Evolutionary conservation across 805 yeast species (phyloP).

Genomic region (Saccharomycopsis sp.): DNA sequence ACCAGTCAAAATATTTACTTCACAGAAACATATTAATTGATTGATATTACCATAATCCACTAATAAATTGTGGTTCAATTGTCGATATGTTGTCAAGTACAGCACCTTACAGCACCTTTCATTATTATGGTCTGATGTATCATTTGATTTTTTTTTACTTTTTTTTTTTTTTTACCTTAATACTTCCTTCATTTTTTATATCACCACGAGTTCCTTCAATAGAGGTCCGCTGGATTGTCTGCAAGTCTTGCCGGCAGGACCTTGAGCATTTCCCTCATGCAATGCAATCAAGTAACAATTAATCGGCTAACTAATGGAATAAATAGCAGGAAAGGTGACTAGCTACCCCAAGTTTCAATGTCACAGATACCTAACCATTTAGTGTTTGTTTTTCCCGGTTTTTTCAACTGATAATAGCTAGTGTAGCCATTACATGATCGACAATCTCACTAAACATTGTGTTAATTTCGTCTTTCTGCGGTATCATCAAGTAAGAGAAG

Average conservation of each 20-base stretch:
- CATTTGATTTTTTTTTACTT: neutral
- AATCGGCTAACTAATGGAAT: too few species aligned
- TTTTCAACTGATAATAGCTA: neutral
- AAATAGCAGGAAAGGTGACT: neutral
- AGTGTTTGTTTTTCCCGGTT: neutral
- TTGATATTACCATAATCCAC: too few species aligned
- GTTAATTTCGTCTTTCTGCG: neutral
- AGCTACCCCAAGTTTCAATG: neutral
- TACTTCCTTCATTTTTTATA: neutral
- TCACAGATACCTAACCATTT: neutral
- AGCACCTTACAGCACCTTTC: neutral
- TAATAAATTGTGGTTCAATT: too few species aligned
- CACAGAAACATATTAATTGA: too few species aligned
- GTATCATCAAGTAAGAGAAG: neutral
- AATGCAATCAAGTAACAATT: neutral
- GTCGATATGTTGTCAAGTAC: neutral
- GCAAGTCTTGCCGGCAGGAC: neutral
- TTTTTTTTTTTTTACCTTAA: neutral
- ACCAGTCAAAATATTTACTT: too few species aligned
- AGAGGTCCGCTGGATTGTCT: neutral
- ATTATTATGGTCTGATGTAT: neutral
- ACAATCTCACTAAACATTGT: neutral
- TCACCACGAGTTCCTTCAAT: neutral
- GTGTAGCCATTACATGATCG: neutral
- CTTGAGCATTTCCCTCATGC: neutral